A percentile compares a stretch with the other conserved stretches of the same genome.
Evolutionary conservation across 2,329 filamentous ascomycete species (phyloP).

Genomic region (Akanthomyces uredinophilus): DNA sequence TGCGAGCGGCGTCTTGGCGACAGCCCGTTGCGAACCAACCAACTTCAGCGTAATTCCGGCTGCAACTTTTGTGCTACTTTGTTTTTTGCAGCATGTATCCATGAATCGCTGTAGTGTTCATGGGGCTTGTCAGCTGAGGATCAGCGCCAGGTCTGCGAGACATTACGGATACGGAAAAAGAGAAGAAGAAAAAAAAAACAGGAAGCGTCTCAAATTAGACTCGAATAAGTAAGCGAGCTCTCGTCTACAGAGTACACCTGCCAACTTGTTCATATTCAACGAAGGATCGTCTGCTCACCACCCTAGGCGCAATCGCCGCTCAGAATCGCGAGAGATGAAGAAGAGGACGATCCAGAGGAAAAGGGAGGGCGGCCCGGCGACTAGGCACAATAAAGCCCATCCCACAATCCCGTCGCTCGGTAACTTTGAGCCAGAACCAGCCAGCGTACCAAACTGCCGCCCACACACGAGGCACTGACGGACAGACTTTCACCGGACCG

Average conservation of each 20-base stretch:
- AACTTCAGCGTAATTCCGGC: background rate
- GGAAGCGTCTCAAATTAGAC: background rate
- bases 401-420: background rate
- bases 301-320: too few species aligned
- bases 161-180: background rate
- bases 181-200: background rate
- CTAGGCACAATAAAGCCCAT: background rate
- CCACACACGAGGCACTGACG: background rate
- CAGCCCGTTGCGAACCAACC: background rate
- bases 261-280: too few species aligned
- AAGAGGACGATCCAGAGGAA: too few species aligned
- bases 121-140: conserved; percentile 4
- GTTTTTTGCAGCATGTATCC: background rate
- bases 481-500: background rate
- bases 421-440: too few species aligned
- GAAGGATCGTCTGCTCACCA: background rate
- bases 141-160: background rate
- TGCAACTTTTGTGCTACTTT: background rate
- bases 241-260: too few species aligned
- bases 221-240: too few species aligned
- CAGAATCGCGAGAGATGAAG: too few species aligned
- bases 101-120: background rate
- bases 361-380: background rate
- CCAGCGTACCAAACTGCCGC: background rate
- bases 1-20: conserved; percentile 3